Base-by-base conservation (phyloP, 148 eudicot species). In the Vaccinium vitisidaea region DNA sequence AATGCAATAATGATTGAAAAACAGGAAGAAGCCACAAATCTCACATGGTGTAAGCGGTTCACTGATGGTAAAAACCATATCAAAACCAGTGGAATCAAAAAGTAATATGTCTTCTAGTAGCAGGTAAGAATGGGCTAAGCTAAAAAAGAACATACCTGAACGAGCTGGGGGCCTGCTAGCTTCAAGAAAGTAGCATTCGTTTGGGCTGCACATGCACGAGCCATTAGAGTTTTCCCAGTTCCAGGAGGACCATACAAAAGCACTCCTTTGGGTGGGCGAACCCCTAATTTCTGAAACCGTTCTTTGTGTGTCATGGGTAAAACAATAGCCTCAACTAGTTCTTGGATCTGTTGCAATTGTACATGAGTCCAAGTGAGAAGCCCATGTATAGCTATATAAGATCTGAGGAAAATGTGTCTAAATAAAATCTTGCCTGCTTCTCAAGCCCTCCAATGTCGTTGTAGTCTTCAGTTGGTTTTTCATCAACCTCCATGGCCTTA, bases 131-230 rank as follows among this genome's bases (percentile, higher is more conserved):
- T 12, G 58, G 16, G 67, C 25, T 32, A 59, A 69, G 67, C 25
- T 32, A 59, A 69, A 70, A 5, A 58, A 58, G 23, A 71, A 76
- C 58, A 58, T 81, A 96, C 99, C 98, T 96, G 99, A 80, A 96
- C 99, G 80, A 96, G 98, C 90, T 94, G 99, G 80, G 99, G 99
- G 36, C 99, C 99, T 27, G 99, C 99, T 79, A 96, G 84, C 92
- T 96, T 96, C 84, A 97, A 84, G 87, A 95, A 97, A 84, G 99
- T 95, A 87, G 99, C 98, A 91, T 97, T 97, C 71, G 99, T 97
- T 90, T 97, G 99, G 48, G 99, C 99, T 30, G 99, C 99, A 91
- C 99, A 97, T 69, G 99, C 99, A 86, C 98, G 94, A 59, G 99
- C 99, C 98, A 97, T 97, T 52, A 97, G 87, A 69, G 99, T 95